Evolutionary conservation across 805 yeast species (phyloP).

Genomic region (Kodamaea sagamina): DNA sequence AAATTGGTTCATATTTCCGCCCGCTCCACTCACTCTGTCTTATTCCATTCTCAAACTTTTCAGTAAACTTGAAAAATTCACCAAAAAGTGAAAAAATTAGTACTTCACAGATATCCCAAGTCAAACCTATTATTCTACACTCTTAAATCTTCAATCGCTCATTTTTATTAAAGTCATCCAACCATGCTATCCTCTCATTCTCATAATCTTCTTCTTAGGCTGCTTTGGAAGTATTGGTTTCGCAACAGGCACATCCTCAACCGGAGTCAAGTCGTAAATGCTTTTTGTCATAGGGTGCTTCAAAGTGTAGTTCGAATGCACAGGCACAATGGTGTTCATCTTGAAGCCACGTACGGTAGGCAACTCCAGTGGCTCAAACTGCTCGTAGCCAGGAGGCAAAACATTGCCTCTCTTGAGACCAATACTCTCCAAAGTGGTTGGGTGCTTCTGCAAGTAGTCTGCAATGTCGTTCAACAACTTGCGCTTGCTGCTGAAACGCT

Average conservation of each 20-base stretch:
- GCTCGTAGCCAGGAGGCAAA: constrained; percentile 61
- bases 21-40: too few relatives aligned
- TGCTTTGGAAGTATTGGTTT: constrained; percentile 38
- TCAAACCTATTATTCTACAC: too few relatives aligned
- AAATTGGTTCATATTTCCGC: too few relatives aligned
- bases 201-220: constrained; percentile 61
- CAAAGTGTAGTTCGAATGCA: constrained; percentile 75
- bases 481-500: constrained; percentile 52
- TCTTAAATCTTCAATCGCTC: too few relatives aligned
- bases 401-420: constrained; percentile 53
- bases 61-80: too few relatives aligned
- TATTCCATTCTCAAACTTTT: too few relatives aligned
- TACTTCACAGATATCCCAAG: too few relatives aligned
- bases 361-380: constrained; percentile 55
- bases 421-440: constrained; percentile 66
- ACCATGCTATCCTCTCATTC: constrained; percentile 49
- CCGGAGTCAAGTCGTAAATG: constrained; percentile 56
- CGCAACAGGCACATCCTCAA: constrained; percentile 32
- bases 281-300: constrained; percentile 81
- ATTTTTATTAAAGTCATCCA: constrained; percentile 17
- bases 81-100: too few relatives aligned
- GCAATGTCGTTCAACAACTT: constrained; percentile 62
- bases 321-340: constrained; percentile 87
- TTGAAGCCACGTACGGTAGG: constrained; percentile 84
- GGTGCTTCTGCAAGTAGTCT: constrained; percentile 61